Evolutionary conservation across 2,329 filamentous ascomycete species (phyloP).

Genomic region (Akanthomyces uredinophilus): DNA sequence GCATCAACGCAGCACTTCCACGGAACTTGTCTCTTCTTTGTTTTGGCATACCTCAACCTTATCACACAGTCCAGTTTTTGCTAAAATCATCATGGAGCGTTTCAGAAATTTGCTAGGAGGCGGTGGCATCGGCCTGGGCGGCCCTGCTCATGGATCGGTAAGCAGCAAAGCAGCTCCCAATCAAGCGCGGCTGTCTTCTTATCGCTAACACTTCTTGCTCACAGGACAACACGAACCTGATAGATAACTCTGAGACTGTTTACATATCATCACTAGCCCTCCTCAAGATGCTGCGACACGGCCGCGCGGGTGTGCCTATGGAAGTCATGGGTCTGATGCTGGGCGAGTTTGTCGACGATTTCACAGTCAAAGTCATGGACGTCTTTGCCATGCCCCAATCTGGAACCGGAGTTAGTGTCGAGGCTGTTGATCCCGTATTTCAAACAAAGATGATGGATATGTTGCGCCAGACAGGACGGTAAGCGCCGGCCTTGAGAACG

Average conservation of each 20-base stretch:
- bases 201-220: conserved; percentile 16
- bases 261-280: conserved; percentile 97
- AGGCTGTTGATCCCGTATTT: conserved; percentile 97
- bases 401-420: conserved; percentile 95
- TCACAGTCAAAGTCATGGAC: conserved; percentile 95
- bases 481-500: conserved; percentile 28
- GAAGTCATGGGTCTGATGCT: conserved; percentile 99
- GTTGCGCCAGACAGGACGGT: conserved; percentile 95
- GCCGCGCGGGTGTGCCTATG: conserved; percentile 96
- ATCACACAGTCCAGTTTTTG: background rate
- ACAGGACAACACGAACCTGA: conserved; percentile 83
- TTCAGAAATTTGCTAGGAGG: conserved; percentile 84
- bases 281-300: conserved; percentile 97
- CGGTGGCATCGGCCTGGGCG: conserved; percentile 61
- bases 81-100: conserved; percentile 66
- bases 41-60: background rate
- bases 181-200: background rate
- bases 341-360: conserved; percentile 98
- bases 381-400: conserved; percentile 99
- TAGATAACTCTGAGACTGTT: conserved; percentile 98
- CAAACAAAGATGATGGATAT: conserved; percentile 99
- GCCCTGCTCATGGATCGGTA: conserved; percentile 37
- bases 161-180: conserved; percentile 21
- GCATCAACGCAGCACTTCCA: conserved; percentile 5
- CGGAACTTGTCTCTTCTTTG: background rate